A percentile compares a stretch with the other conserved stretches of the same genome.
phyloP scores from a whole-genome alignment of 2,329 filamentous ascomycete species.

The Fusarium musae region DNA sequence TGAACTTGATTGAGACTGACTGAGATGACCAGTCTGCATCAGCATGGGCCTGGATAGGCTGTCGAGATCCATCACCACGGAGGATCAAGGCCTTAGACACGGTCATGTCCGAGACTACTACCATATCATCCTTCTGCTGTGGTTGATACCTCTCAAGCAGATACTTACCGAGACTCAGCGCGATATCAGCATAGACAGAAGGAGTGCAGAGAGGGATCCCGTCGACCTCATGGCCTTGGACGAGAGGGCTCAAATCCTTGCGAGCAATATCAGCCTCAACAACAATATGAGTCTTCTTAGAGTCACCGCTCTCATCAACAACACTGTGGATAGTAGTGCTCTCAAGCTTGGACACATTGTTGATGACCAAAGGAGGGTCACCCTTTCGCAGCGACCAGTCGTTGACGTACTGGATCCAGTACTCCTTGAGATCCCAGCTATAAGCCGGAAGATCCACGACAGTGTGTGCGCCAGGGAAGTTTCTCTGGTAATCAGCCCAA shows the following conservation, averaged over 20 bases:
- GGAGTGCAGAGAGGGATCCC: constrained; percentile 35
- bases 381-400: constrained; percentile 78
- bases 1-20: constrained; percentile 17
- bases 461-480: constrained; percentile 23
- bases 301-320: constrained; percentile 29
- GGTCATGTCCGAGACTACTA: constrained; percentile 38
- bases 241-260: constrained; percentile 31
- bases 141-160: constrained; percentile 23
- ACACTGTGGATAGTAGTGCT: constrained; percentile 34
- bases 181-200: constrained; percentile 36
- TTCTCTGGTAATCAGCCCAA: constrained; percentile 46
- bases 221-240: constrained; percentile 35
- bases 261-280: constrained; percentile 36
- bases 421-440: constrained; percentile 78
- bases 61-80: neutral
- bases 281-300: constrained; percentile 20
- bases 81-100: constrained; percentile 34
- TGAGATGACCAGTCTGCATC: constrained; percentile 31
- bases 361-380: constrained; percentile 37
- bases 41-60: constrained; percentile 29
- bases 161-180: constrained; percentile 26
- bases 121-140: constrained; percentile 16
- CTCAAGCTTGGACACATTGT: constrained; percentile 11
- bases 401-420: constrained; percentile 72
- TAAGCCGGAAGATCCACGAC: constrained; percentile 75